Evolutionary conservation across 2,329 filamentous ascomycete genomes (phyloP), one percentile per base, ranked within the genome.

Genomic region (Diaporthe sp.): DNA sequence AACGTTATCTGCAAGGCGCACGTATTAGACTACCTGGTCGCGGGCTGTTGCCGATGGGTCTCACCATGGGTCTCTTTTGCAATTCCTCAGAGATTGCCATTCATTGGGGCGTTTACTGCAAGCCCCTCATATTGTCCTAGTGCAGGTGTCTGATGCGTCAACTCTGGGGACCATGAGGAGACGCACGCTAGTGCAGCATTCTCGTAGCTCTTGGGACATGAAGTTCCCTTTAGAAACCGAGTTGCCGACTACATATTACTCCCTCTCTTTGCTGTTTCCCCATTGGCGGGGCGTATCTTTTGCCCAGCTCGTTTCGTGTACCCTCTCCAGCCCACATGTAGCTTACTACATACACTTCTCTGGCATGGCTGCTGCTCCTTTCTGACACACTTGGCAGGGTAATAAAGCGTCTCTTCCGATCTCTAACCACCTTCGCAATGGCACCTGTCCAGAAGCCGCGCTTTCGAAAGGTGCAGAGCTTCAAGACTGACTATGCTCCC

Each of bases 401-500:
- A 31, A 49, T 80, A 53, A 77, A 68, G 72, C 75, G 75, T 73
- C 49, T 75, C 67, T 71, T 78, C 75, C 75, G 72, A 76, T 71
- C 79, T 75, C 72, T 77, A 77, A 76, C 75, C 74, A 78, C 80
- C 71, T 76, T 75, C 81, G 89, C 82, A 55, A 94, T 94, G 92
- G 85, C 90, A 74, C 85, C 89, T 51, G 82, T 86, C 71, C 83
- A 87, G 71, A 85, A 85, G 74, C 85, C 88, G 63, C 90, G 93
- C 81, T 98, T 98, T 86, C 94, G 93, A 83, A 94, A 93, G 80
- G 88, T 98, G 67, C 95, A 98, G 82, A 92, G 91, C 81, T 98
- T 99, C 86, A 90, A 94, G 79, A 93, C 94, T 10, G 94, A 98
- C 82, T 99, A 98, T 87, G 95, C 96, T 17, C 94, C 96, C 15